phyloP scores from a whole-genome alignment of 176 grass and related monocot genomes.

The Triticum dicoccoides region DNA sequence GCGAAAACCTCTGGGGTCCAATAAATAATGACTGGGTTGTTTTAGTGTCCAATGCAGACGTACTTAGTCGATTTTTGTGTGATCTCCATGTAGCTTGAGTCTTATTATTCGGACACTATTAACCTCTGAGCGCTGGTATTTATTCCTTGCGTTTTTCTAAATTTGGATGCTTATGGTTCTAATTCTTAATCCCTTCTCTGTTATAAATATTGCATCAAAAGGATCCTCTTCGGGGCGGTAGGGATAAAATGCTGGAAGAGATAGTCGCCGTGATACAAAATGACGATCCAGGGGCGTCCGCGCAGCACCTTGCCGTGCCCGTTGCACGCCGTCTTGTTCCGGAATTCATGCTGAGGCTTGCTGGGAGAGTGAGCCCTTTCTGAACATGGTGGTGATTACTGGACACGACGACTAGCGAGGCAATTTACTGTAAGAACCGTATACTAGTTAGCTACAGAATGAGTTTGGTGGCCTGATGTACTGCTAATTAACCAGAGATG shows the following conservation, averaged over 20 bases:
- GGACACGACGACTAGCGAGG: not conserved
- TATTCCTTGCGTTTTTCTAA: not conserved
- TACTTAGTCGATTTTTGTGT: not conserved
- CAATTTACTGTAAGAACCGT: not conserved
- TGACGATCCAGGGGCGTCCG: constrained; percentile 28
- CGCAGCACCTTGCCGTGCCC: constrained; percentile 34
- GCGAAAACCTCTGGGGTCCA: not conserved
- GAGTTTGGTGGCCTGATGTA: not conserved
- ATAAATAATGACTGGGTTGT: not conserved
- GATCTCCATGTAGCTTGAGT: not conserved
- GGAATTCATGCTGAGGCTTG: constrained; percentile 82
- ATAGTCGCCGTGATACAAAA: constrained; percentile 54
- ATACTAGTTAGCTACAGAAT: not conserved
- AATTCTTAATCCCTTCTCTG: not conserved
- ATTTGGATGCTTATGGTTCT: not conserved
- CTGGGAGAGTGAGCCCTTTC: constrained; percentile 82
- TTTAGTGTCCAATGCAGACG: not conserved
- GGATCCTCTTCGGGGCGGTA: constrained; percentile 96
- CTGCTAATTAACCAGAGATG: not conserved
- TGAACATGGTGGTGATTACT: constrained; percentile 23
- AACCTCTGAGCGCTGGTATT: not conserved
- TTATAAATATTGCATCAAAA: constrained; percentile 31
- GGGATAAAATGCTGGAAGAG: constrained; percentile 76
- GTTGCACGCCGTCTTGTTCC: constrained; percentile 83
- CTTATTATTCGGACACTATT: not conserved